phyloP scores from a whole-genome alignment of 2,329 filamentous ascomycete genomes.

The Sclerotinia glacialis region DNA sequence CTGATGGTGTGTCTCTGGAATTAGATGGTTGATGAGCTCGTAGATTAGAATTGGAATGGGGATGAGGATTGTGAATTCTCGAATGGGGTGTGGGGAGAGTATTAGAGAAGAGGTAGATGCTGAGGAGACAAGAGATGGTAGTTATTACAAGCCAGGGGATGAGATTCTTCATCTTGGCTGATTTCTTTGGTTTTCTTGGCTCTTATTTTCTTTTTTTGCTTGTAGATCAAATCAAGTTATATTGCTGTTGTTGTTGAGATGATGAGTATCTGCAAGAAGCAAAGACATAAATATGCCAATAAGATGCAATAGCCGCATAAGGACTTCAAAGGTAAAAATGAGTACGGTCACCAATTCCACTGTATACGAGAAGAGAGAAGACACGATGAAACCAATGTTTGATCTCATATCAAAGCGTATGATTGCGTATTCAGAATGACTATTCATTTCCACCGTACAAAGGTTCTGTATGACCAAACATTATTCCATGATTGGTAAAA shows the following conservation, averaged over 20 bases:
- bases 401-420: background rate
- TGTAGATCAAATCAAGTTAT: background rate
- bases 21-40: too few relatives aligned
- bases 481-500: background rate
- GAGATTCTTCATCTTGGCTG: constrained; percentile 7
- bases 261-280: background rate
- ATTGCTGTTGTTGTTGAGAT: background rate
- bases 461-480: background rate
- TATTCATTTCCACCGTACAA: background rate
- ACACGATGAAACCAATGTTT: background rate
- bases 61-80: background rate
- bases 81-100: background rate
- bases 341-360: background rate
- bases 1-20: background rate
- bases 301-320: background rate
- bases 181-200: background rate
- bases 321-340: background rate
- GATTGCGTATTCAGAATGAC: background rate
- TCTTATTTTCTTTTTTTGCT: background rate
- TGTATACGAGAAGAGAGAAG: background rate
- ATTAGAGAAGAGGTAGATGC: constrained; percentile 7
- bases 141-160: background rate
- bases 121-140: background rate
- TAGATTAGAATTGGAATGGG: background rate
- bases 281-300: background rate